Evolutionary conservation across 1,284 basidiomycete species (phyloP), one percentile per base, ranked within the genome.

Genomic region (Pseudozyma hubeiensis): DNA sequence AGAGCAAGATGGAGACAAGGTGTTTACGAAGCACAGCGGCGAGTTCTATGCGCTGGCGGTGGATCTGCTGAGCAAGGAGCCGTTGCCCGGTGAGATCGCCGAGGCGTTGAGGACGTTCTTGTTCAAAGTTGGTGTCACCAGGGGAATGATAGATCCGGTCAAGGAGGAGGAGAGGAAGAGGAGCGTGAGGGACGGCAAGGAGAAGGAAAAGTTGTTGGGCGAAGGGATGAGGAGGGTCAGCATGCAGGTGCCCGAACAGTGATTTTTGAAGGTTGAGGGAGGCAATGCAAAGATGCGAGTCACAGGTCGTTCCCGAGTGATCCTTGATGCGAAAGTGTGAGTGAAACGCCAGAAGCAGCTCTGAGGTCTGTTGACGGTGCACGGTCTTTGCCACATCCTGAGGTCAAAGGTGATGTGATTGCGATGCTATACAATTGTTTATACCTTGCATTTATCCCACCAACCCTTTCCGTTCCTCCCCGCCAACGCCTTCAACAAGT

Each of bases 1-100:
- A 7, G 64, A 19, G 11, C 55, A 60, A 7, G n/a, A 10, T 16
- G 19, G 13, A n/a, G 43, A 44, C n/a, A 46, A 64, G 34, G 71
- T 65, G 41, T 78, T 75, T 50, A 57, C 71, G n/a, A 39, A 61
- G 33, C 69, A 78, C 47, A 73, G 79, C n/a, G 49, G 41, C 9
- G 78, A 61, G 10, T 84, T 83, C 39, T 84, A 81, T 53, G 75
- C 81, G 17, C 50, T 82, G 13, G 80, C 79, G 9, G 79, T 84
- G 13, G 82, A 84, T 46, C 59, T 84, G 56, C 53, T 83, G 17
- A 59, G 61, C 34, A 82, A 80, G 40, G 69, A 77, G 9, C 68
- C 73, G 13, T 52, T 79, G 43, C 65, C 77, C 8, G 35, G 50
- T 0, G 74, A 78, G 50, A 75, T 80, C 16, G 64, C 66, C 9